Conservation (phyloP, 129 eudicot species). For the Chrysanthemum lavandulifolium region DNA sequence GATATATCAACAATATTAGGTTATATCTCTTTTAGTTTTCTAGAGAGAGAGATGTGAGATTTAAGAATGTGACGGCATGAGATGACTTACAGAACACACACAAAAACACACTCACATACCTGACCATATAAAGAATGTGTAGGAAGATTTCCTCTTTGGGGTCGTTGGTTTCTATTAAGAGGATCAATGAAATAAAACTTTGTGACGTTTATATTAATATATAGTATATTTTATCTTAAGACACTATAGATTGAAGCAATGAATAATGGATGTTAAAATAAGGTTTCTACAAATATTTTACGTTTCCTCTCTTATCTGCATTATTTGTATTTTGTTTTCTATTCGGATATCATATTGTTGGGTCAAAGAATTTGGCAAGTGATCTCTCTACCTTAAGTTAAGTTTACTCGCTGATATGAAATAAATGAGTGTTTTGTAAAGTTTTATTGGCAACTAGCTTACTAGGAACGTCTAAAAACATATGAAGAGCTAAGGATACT, state of each 20-base stretch:
- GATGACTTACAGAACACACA: slow-evolving; percentile 30
- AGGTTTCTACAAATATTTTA: background rate
- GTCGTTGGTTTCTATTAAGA: slow-evolving; percentile 18
- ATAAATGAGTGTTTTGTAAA: too few species aligned
- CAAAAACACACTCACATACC: slow-evolving; percentile 21
- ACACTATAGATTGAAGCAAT: background rate
- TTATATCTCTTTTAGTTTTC: slow-evolving; percentile 18
- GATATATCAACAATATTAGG: background rate
- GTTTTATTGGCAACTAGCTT: too few species aligned
- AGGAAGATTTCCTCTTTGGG: slow-evolving; percentile 29
- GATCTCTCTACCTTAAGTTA: too few species aligned
- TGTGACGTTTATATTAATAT: background rate
- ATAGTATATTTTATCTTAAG: background rate
- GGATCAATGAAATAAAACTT: background rate
- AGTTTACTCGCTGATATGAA: too few species aligned
- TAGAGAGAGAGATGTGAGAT: slow-evolving; percentile 27
- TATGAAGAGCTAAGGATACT: too few species aligned
- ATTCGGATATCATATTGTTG: too few species aligned
- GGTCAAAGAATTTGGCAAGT: too few species aligned
- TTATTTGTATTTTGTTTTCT: too few species aligned
- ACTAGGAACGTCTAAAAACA: too few species aligned
- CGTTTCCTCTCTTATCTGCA: background rate
- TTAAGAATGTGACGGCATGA: slow-evolving; percentile 46
- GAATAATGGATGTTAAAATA: background rate
- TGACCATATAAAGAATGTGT: slow-evolving; percentile 36